phyloP scores from a whole-genome alignment of 2,329 filamentous ascomycete species.

The Grosmannia clavigera region DNA sequence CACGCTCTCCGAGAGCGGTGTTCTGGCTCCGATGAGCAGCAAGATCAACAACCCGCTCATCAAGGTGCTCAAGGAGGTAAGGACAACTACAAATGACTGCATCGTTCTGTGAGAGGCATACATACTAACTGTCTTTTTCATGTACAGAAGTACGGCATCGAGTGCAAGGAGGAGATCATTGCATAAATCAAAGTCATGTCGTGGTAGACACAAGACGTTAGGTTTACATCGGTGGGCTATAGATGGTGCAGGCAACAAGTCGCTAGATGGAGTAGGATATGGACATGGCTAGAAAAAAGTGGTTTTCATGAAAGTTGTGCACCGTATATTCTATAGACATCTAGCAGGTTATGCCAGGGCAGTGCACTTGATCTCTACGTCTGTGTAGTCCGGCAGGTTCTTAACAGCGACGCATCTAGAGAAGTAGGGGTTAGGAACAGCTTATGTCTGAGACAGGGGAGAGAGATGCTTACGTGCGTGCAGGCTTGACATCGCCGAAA shows the following conservation, averaged over 20 bases:
- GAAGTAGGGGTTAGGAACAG: too few relatives aligned
- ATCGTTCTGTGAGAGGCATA: constrained; percentile 21
- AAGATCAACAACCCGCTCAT: constrained; percentile 58
- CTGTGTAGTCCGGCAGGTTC: constrained; percentile 70
- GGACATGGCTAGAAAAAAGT: not conserved
- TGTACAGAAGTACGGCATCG: constrained; percentile 8
- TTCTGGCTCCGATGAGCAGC: constrained; percentile 55
- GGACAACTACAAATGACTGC: constrained; percentile 25
- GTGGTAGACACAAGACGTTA: not conserved
- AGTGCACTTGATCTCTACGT: constrained; percentile 82
- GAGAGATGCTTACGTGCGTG: constrained; percentile 23
- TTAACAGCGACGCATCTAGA: constrained; percentile 27
- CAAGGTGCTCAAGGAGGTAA: constrained; percentile 62
- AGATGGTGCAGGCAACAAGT: not conserved
- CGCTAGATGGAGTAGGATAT: not conserved
- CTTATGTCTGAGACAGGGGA: too few relatives aligned
- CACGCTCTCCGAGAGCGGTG: constrained; percentile 48
- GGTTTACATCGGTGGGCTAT: not conserved
- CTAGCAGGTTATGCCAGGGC: constrained; percentile 25
- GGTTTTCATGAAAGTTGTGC: not conserved
- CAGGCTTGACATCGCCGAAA: constrained; percentile 21
- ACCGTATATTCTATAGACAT: not conserved
- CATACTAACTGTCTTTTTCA: not conserved
- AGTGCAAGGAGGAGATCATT: constrained; percentile 14
- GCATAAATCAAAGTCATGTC: not conserved